phyloP scores from a whole-genome alignment of 2,329 filamentous ascomycete species.

The Rugonectria rugulosa region DNA sequence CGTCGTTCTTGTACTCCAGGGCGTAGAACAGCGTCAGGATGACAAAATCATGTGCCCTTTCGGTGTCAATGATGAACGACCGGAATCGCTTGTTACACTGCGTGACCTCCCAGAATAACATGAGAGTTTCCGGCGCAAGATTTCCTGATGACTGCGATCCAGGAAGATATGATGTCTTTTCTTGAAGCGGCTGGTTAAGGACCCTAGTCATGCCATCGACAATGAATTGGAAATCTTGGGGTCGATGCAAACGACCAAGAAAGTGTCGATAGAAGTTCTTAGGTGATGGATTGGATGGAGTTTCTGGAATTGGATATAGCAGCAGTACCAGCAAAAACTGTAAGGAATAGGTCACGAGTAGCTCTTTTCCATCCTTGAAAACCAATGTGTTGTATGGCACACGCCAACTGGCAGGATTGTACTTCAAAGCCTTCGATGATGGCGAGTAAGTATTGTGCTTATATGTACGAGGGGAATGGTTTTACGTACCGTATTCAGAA shows the following conservation, averaged over 20 bases:
- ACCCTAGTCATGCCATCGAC: constrained; percentile 94
- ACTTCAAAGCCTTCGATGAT: constrained; percentile 79
- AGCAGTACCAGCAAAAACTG: constrained; percentile 88
- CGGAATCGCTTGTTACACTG: constrained; percentile 98
- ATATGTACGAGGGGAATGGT: not conserved
- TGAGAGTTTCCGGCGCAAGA: constrained; percentile 94
- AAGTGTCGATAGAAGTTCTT: constrained; percentile 97
- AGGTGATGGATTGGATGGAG: constrained; percentile 66
- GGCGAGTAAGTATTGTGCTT: constrained; percentile 19
- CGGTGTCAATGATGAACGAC: constrained; percentile 96
- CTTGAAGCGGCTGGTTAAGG: constrained; percentile 89
- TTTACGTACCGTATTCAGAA: constrained; percentile 83
- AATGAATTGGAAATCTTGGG: constrained; percentile 97
- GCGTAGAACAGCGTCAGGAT: constrained; percentile 92
- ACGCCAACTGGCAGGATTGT: constrained; percentile 92
- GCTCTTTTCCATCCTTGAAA: constrained; percentile 89
- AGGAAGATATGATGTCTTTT: constrained; percentile 86
- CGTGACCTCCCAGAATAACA: constrained; percentile 96
- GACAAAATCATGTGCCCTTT: constrained; percentile 90
- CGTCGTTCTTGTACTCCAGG: constrained; percentile 84
- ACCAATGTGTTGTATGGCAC: constrained; percentile 94
- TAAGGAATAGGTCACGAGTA: constrained; percentile 88
- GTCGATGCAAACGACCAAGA: constrained; percentile 85
- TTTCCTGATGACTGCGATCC: constrained; percentile 81
- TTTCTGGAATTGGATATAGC: constrained; percentile 87